A percentile compares a stretch with the other conserved stretches of the same genome.
Evolutionary conservation across 768 basidiomycete genomes (phyloP).

Genomic region (Sutorius australiensis): DNA sequence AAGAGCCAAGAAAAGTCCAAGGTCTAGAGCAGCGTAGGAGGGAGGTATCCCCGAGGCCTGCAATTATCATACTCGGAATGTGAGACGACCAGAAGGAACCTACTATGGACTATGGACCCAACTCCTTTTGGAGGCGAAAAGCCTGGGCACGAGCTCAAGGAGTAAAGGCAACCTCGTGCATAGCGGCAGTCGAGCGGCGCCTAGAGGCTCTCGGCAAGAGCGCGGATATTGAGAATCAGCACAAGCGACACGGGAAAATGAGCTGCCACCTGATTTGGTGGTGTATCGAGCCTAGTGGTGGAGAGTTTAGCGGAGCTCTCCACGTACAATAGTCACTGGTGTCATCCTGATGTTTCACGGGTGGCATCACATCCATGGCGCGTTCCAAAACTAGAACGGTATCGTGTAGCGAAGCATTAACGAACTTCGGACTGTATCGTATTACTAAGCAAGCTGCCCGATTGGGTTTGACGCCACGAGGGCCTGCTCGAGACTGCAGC

Average conservation of each 20-base stretch:
- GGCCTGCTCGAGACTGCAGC: no score
- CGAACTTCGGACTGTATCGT: no score
- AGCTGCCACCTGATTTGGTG: neutral
- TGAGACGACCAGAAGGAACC: neutral
- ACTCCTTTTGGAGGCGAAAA: neutral
- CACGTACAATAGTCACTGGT: neutral
- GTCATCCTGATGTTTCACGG: neutral
- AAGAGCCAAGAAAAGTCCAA: conserved; percentile 9
- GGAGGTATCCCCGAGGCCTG: neutral
- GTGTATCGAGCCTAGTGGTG: neutral
- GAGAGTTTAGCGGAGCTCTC: neutral
- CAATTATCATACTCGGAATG: conserved; percentile 8
- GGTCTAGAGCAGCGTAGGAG: conserved; percentile 4
- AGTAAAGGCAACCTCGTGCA: conserved; percentile 2
- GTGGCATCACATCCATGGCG: no score
- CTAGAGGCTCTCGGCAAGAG: conserved; percentile 1
- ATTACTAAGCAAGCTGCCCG: no score
- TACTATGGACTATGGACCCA: neutral
- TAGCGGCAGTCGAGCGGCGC: neutral
- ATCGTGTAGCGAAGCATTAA: no score
- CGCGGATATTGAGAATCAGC: conserved; percentile 5
- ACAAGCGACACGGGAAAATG: neutral
- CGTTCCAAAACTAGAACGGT: no score
- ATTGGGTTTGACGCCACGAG: no score
- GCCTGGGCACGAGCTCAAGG: neutral